phyloP scores from a whole-genome alignment of 2,329 filamentous ascomycete species.

The Lachnellula cervina region DNA sequence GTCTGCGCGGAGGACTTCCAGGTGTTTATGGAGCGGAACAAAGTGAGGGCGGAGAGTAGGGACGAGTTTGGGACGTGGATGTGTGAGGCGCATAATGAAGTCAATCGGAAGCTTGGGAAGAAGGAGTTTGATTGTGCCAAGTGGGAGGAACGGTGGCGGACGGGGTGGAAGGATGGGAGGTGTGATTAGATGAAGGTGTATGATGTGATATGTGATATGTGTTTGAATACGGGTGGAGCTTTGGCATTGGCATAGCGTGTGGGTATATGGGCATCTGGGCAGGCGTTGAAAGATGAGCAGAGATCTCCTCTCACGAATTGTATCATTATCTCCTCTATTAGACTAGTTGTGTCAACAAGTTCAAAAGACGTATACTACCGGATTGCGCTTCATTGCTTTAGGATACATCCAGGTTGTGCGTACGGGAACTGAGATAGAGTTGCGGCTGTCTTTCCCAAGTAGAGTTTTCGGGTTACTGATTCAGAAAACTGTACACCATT shows the following conservation, averaged over 20 bases:
- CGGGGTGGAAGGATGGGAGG: slow-evolving; percentile 71
- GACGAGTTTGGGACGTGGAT: slow-evolving; percentile 77
- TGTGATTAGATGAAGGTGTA: slow-evolving; percentile 42
- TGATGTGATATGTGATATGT: background rate
- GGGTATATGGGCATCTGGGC: background rate
- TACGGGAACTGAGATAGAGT: no score
- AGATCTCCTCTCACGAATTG: slow-evolving; percentile 5
- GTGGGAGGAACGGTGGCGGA: slow-evolving; percentile 95
- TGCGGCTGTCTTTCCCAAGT: no score
- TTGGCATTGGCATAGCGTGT: background rate
- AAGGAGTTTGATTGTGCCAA: slow-evolving; percentile 78
- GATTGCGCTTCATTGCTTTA: no score
- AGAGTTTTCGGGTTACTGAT: no score
- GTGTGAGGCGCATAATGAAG: slow-evolving; percentile 81
- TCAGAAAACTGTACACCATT: no score
- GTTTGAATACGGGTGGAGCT: background rate
- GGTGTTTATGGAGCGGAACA: slow-evolving; percentile 63
- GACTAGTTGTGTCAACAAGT: background rate
- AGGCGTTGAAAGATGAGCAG: background rate
- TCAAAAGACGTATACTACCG: no score
- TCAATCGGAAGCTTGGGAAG: slow-evolving; percentile 89
- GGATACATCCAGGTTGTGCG: no score
- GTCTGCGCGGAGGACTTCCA: slow-evolving; percentile 90
- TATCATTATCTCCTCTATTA: background rate
- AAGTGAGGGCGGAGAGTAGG: slow-evolving; percentile 53